These are phyloP conservation scores for Canariomyces notabilis DNA, from an alignment of 2,329 filamentous ascomycete species.

Conservation along the genomic window DNA sequence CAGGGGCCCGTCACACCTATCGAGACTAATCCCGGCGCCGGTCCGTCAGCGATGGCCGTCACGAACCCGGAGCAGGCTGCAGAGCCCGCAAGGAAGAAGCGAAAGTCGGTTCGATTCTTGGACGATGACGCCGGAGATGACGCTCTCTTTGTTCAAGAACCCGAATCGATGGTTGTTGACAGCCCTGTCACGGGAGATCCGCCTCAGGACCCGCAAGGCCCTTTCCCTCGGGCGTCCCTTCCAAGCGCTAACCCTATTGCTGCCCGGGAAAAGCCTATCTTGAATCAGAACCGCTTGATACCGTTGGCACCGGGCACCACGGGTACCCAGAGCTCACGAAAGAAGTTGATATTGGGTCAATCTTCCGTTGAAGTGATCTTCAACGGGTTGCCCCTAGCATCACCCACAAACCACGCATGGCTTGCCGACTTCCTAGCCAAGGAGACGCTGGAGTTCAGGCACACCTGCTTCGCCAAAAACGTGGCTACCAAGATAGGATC, in stretches of 20 bases:
- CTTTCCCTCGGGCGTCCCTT: too few species aligned
- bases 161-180: conserved; percentile 24
- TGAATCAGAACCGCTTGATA: background rate
- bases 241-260: background rate
- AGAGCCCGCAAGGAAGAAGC: conserved; percentile 26
- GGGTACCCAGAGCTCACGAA: conserved; percentile 18
- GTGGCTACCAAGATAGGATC: conserved; percentile 10
- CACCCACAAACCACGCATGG: conserved; percentile 16
- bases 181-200: background rate
- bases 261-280: background rate
- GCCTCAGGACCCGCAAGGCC: background rate
- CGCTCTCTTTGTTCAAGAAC: conserved; percentile 17
- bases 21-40: background rate
- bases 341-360: conserved; percentile 23
- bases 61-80: background rate
- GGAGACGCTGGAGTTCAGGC: conserved; percentile 28
- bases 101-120: conserved; percentile 37
- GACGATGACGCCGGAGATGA: conserved; percentile 22
- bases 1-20: background rate
- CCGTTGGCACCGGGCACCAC: background rate
- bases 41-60: background rate
- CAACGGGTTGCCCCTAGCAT: conserved; percentile 23
- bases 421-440: conserved; percentile 22
- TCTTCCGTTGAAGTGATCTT: conserved; percentile 24
- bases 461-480: conserved; percentile 28